Percentiles rank a stretch among this genome's conserved stretches.
These are phyloP conservation scores for Xylariaceae sp. DNA, from an alignment of 2,329 filamentous ascomycete genomes.

Conservation along the genomic window DNA sequence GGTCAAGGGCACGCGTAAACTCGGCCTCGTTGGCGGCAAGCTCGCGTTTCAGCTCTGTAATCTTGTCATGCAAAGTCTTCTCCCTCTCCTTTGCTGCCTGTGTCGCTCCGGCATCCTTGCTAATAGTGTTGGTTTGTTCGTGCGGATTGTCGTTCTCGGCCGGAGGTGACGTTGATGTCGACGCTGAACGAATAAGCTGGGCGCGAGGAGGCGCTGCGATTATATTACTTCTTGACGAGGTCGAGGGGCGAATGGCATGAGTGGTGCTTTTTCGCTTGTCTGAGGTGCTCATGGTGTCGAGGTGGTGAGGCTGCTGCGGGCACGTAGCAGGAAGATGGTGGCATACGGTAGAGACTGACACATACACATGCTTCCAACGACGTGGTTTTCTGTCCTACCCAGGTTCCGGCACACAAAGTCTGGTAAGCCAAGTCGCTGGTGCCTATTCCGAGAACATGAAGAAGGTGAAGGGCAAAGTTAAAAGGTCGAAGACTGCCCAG, in stretches of 20 bases:
- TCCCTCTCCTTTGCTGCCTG: slow-evolving; percentile 37
- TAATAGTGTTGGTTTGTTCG: slow-evolving; percentile 29
- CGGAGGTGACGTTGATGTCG: slow-evolving; percentile 43
- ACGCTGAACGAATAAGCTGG: slow-evolving; percentile 44
- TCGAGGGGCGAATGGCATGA: slow-evolving; percentile 43
- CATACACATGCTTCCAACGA: slow-evolving; percentile 20
- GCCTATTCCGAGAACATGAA: background rate
- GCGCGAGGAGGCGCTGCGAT: slow-evolving; percentile 52
- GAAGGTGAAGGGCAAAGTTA: background rate
- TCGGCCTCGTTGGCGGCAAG: slow-evolving; percentile 59
- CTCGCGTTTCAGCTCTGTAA: slow-evolving; percentile 60
- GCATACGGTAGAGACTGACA: slow-evolving; percentile 14
- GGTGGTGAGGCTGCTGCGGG: slow-evolving; percentile 14
- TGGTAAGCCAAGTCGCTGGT: background rate
- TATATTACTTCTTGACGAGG: slow-evolving; percentile 41
- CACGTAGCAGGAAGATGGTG: slow-evolving; percentile 16
- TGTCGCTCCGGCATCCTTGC: slow-evolving; percentile 34
- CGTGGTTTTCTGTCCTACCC: background rate
- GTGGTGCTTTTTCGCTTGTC: slow-evolving; percentile 53
- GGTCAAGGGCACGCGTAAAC: slow-evolving; percentile 60
- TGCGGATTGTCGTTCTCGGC: slow-evolving; percentile 38
- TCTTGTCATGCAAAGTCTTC: slow-evolving; percentile 52
- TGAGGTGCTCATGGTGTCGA: slow-evolving; percentile 48
- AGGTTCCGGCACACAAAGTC: background rate
- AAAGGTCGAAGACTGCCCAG: background rate